Conservation (phyloP, 257 asterid genomes). For the Fraxinus pennsylvanica region DNA sequence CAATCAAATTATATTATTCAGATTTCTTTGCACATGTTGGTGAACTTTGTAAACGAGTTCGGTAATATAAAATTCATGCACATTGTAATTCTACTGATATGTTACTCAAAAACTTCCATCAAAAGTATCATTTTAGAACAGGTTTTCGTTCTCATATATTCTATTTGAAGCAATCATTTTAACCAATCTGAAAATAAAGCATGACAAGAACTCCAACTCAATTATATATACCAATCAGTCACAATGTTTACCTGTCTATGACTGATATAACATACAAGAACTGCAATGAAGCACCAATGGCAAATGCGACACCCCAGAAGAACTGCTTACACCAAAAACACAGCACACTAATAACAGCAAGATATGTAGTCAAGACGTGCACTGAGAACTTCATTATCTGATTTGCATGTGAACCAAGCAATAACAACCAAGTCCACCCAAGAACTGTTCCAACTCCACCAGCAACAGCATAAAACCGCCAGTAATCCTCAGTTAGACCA, state of each 20-base stretch:
- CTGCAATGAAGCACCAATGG: slow-evolving; percentile 85
- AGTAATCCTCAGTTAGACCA: slow-evolving; percentile 91
- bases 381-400: slow-evolving; percentile 87
- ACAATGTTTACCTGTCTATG: slow-evolving; percentile 73
- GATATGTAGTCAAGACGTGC: slow-evolving; percentile 89
- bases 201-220: neutral
- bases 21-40: neutral
- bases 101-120: neutral
- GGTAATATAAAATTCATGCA: neutral
- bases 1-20: neutral
- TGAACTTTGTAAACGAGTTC: neutral
- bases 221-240: slow-evolving; percentile 9
- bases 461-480: slow-evolving; percentile 84
- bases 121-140: neutral
- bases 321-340: slow-evolving; percentile 84
- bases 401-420: slow-evolving; percentile 74
- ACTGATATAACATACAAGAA: slow-evolving; percentile 86
- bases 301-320: slow-evolving; percentile 93
- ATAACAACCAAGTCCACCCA: slow-evolving; percentile 87
- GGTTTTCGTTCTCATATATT: neutral
- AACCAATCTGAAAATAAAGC: slow-evolving; percentile 10
- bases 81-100: neutral
- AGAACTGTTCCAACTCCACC: slow-evolving; percentile 73
- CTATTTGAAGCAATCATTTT: neutral
- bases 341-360: slow-evolving; percentile 88